Conservation (phyloP, 2,329 filamentous ascomycete species). For the Allantophomopsis lycopodina region DNA sequence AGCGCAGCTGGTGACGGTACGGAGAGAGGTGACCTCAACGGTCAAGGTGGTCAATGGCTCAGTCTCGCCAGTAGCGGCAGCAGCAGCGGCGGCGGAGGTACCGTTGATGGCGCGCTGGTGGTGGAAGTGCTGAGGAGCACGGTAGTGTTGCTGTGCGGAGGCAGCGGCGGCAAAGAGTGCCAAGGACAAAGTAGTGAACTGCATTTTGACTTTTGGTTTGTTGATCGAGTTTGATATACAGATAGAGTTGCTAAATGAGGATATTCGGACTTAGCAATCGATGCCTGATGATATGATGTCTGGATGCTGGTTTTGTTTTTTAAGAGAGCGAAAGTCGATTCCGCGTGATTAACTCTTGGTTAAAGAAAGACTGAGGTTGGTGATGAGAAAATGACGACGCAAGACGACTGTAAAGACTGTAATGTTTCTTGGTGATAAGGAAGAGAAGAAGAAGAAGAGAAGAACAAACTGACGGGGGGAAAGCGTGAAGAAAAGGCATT, state of each 20-base stretch:
- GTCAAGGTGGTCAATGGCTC: conserved; percentile 22
- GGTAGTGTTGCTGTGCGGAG: conserved; percentile 8
- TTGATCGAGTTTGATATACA: no score
- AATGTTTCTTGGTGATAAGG: conserved; percentile 13
- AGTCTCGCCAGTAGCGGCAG: background rate
- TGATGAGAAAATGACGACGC: conserved; percentile 13
- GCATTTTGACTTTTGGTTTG: conserved; percentile 12
- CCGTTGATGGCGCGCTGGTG: conserved; percentile 12
- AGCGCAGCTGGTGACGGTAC: conserved; percentile 24
- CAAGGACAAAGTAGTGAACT: conserved; percentile 14
- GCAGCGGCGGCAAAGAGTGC: conserved; percentile 19
- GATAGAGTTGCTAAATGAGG: no score
- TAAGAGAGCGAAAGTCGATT: conserved; percentile 21
- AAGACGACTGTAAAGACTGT: conserved; percentile 18
- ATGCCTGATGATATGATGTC: conserved; percentile 4
- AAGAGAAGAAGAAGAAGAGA: conserved; percentile 5
- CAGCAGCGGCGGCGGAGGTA: conserved; percentile 4
- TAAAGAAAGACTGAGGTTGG: conserved; percentile 18
- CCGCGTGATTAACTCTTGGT: conserved; percentile 10
- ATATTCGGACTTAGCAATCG: conserved; percentile 8
- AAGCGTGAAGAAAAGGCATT: conserved; percentile 1
- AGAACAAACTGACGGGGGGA: conserved; percentile 1
- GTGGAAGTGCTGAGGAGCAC: conserved; percentile 14
- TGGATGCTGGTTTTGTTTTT: background rate
- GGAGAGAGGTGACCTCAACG: conserved; percentile 20